phyloP scores from a whole-genome alignment of 768 basidiomycete species.

The Antrodiella citrinella region DNA sequence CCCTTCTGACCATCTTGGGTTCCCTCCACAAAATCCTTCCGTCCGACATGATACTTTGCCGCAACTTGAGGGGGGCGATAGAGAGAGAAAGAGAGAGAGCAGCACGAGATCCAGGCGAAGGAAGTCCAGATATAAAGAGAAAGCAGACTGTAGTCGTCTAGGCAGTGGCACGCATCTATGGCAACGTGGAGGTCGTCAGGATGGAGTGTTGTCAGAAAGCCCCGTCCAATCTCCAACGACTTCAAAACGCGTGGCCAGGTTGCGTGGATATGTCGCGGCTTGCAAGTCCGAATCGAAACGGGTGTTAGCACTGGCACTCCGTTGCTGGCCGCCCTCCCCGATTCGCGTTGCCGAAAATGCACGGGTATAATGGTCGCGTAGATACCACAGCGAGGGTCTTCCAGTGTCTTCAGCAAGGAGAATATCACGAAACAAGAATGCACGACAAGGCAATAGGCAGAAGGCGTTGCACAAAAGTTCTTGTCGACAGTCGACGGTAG shows the following conservation, averaged over 20 bases:
- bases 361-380: too few species aligned
- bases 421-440: too few species aligned
- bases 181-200: not conserved
- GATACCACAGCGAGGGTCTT: too few species aligned
- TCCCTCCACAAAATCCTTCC: slow-evolving; percentile 11
- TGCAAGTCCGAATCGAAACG: not conserved
- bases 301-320: not conserved
- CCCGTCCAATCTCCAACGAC: not conserved
- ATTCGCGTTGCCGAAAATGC: not conserved
- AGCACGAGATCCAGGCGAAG: not conserved
- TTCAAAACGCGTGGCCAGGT: not conserved
- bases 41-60: not conserved
- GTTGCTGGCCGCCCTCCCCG: not conserved
- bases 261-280: not conserved
- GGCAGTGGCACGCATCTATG: not conserved
- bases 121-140: not conserved
- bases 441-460: too few species aligned
- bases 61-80: not conserved
- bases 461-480: too few species aligned
- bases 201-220: not conserved
- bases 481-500: too few species aligned
- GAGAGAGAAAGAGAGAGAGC: not conserved
- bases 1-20: slow-evolving; percentile 10
- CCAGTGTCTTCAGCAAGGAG: too few species aligned
- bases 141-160: not conserved